These are phyloP conservation scores for Croton laevigatus DNA, from an alignment of 441 rosid species.

Conservation along the genomic window DNA sequence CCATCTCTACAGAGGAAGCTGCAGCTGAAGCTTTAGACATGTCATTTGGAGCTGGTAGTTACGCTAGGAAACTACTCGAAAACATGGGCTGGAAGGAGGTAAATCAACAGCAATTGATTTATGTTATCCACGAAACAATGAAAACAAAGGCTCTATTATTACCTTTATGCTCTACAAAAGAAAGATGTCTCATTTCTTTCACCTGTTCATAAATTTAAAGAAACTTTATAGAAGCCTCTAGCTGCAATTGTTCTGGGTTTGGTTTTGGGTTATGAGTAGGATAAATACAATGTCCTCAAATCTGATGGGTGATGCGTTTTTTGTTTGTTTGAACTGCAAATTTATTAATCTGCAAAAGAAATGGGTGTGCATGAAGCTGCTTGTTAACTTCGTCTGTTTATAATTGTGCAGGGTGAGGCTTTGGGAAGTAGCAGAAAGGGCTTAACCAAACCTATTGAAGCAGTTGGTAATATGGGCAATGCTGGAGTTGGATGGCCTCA, in stretches of 20 bases:
- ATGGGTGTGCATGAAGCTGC: too few relatives aligned
- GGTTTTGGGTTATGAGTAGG: too few relatives aligned
- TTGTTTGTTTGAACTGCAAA: too few relatives aligned
- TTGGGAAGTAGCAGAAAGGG: slow-evolving; percentile 72
- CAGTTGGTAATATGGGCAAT: slow-evolving; percentile 70
- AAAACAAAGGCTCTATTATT: neutral
- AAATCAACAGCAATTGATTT: slow-evolving; percentile 5
- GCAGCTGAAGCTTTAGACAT: slow-evolving; percentile 64
- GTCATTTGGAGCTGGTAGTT: slow-evolving; percentile 77
- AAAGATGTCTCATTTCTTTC: neutral
- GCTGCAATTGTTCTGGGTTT: neutral
- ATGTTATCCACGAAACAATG: neutral
- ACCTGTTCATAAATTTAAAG: neutral
- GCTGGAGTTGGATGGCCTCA: slow-evolving; percentile 81
- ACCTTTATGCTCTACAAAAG: neutral
- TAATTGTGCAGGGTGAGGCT: slow-evolving; percentile 64
- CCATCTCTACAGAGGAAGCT: slow-evolving; percentile 46
- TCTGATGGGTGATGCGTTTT: too few relatives aligned
- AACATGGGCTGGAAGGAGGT: slow-evolving; percentile 97
- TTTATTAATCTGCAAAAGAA: too few relatives aligned
- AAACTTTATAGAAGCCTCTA: neutral
- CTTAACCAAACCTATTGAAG: slow-evolving; percentile 62
- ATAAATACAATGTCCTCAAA: too few relatives aligned
- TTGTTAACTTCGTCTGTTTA: neutral
- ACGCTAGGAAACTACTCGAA: slow-evolving; percentile 73